Evolutionary conservation across 768 basidiomycete genomes (phyloP).

Genomic region (Termitomyces sp.): DNA sequence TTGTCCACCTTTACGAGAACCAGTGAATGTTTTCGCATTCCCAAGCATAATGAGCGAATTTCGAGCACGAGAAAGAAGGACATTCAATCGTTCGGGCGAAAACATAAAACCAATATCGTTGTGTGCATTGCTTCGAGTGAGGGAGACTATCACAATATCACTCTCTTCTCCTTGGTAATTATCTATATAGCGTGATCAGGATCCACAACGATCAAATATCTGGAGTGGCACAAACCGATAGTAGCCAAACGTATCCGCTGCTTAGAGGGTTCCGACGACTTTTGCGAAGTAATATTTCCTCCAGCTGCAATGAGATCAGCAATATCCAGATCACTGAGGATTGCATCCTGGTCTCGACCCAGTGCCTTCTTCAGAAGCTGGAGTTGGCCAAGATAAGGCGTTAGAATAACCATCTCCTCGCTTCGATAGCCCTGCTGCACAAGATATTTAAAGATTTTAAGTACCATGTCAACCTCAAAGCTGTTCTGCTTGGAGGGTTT

Average conservation of each 20-base stretch:
- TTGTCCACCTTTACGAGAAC: background rate
- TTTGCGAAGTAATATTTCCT: background rate
- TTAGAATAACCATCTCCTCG: background rate
- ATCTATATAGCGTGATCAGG: conserved; percentile 33
- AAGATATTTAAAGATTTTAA: background rate
- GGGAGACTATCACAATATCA: conserved; percentile 56
- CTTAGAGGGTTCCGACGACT: conserved; percentile 22
- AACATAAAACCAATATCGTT: conserved; percentile 70
- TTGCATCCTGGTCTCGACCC: conserved; percentile 42
- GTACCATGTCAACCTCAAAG: background rate
- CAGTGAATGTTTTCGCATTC: conserved; percentile 40
- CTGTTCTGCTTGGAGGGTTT: background rate
- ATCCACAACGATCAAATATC: background rate
- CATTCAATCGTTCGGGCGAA: conserved; percentile 64
- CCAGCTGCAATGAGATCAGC: background rate
- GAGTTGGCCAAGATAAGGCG: background rate
- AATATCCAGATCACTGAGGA: conserved; percentile 44
- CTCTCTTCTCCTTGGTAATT: conserved; percentile 79
- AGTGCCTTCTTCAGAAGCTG: conserved; percentile 24
- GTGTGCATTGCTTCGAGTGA: conserved; percentile 54
- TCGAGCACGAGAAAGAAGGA: conserved; percentile 64
- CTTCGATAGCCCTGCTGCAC: background rate
- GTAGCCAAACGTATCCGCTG: conserved; percentile 38
- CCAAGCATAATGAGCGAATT: conserved; percentile 64
- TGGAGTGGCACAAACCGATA: background rate